Evolutionary conservation across 768 basidiomycete species (phyloP), one percentile per base, ranked within the genome.

Genomic region (Strobilomyces confusus): DNA sequence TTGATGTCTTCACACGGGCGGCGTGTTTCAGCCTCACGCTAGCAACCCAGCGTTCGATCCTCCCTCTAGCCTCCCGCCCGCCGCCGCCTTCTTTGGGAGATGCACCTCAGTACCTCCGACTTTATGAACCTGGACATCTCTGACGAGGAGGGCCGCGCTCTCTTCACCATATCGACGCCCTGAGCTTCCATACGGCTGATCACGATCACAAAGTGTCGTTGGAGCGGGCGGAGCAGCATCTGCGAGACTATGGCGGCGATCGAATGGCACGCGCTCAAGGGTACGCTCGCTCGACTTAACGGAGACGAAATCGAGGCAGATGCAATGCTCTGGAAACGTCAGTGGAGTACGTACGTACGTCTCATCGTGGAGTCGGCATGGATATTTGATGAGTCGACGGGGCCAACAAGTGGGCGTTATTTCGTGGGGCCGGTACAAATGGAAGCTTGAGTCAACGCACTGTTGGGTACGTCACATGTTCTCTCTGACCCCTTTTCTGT

Each of bases 361-460:
- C 19, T 20, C 19, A 29, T 29, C 29, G 7, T 19, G n/a, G 15
- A 2, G 1, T 12, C 36, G 13, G 29, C 3, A 22, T 23, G 17
- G 32, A 23, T 17, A 5, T 36, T 34, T 54, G 50, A 54, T 30
- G 19, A 11, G 37, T 30, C 19, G 38, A 42, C 25, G 43, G 29
- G 19, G 20, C 15, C 4, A 2, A 50, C 36, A 44, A 73, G 72
- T 30, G 63, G 64, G 9, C 69, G 69, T n/a, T 58, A 63, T 23
- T 74, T 72, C 51, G 50, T 53, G 33, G 73, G 69, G 5, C 70
- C 63, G 0, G 71, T 73, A 73, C 49, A 67, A 67, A n/a, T 75
- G 72, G 73, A 62, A 60, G 13, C 54, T 73, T 4, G 60, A 63
- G n/a, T 48, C 55, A 5, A 60, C 58, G 5, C 62, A 68, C 13